Evolutionary conservation across 2,329 filamentous ascomycete genomes (phyloP).

Genomic region (Chrysosporium queenslandicum): DNA sequence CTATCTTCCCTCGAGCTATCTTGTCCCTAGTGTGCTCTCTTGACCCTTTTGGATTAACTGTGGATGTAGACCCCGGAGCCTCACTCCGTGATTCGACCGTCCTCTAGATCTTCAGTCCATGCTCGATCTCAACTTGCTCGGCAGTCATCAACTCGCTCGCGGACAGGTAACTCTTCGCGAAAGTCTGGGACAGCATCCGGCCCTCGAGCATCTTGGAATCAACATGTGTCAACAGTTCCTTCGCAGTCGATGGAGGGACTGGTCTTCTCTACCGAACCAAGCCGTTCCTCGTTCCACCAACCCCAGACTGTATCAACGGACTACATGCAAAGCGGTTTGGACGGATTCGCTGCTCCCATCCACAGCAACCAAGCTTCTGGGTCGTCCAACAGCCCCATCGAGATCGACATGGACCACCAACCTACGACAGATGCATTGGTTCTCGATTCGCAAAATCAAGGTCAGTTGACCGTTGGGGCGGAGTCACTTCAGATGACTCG

Average conservation of each 20-base stretch:
- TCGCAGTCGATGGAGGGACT: slow-evolving; percentile 7
- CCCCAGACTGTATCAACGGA: slow-evolving; percentile 6
- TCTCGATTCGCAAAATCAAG: slow-evolving; percentile 8
- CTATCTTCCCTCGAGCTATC: slow-evolving; percentile 20
- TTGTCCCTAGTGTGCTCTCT: slow-evolving; percentile 19
- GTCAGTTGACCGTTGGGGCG: slow-evolving; percentile 5
- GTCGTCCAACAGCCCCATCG: neutral
- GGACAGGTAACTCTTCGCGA: slow-evolving; percentile 5
- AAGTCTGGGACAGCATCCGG: slow-evolving; percentile 4
- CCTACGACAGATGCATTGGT: slow-evolving; percentile 8
- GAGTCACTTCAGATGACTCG: slow-evolving; percentile 35
- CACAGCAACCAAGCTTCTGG: slow-evolving; percentile 4
- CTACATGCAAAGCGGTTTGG: slow-evolving; percentile 19
- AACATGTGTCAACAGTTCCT: neutral
- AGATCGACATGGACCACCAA: neutral
- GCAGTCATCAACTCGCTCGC: neutral
- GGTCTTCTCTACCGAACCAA: neutral
- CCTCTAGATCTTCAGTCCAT: slow-evolving; percentile 7
- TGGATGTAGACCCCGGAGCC: slow-evolving; percentile 14
- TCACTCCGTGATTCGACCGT: slow-evolving; percentile 1
- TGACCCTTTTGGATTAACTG: slow-evolving; percentile 17
- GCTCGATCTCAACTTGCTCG: slow-evolving; percentile 8
- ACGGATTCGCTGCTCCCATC: slow-evolving; percentile 13
- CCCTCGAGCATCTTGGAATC: slow-evolving; percentile 4
- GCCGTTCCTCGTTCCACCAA: slow-evolving; percentile 3